These are phyloP conservation scores for Colletotrichum paranaense DNA, from an alignment of 2,329 filamentous ascomycete species.

Conservation along the genomic window DNA sequence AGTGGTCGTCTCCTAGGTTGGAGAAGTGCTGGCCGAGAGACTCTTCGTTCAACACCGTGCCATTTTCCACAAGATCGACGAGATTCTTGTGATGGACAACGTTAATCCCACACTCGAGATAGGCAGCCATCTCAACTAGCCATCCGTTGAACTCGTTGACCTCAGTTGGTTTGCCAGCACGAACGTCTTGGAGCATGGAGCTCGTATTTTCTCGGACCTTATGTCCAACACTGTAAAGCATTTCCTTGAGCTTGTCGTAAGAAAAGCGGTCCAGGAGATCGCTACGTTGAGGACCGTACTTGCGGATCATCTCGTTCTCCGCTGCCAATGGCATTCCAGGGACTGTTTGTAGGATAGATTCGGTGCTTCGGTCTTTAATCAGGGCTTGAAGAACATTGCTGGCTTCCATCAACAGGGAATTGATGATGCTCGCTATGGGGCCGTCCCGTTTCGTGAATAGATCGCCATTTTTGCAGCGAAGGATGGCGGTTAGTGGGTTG, in stretches of 20 bases:
- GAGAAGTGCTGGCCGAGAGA: slow-evolving; percentile 47
- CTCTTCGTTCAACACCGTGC: slow-evolving; percentile 44
- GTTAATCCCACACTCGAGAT: slow-evolving; percentile 48
- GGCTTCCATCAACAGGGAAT: slow-evolving; percentile 79
- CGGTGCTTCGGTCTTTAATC: slow-evolving; percentile 63
- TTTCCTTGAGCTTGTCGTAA: slow-evolving; percentile 50
- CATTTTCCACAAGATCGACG: slow-evolving; percentile 55
- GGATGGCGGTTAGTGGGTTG: slow-evolving; percentile 85
- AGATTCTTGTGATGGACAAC: slow-evolving; percentile 54
- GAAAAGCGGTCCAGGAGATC: slow-evolving; percentile 55
- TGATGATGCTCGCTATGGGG: slow-evolving; percentile 69
- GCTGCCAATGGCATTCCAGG: not conserved
- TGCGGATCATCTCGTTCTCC: not conserved
- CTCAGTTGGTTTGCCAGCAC: slow-evolving; percentile 63
- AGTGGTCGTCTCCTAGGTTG: not conserved
- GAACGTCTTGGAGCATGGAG: slow-evolving; percentile 72
- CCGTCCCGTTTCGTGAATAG: slow-evolving; percentile 69
- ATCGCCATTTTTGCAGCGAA: slow-evolving; percentile 82
- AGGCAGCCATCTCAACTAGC: slow-evolving; percentile 59
- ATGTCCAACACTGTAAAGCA: slow-evolving; percentile 60
- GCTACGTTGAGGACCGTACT: not conserved
- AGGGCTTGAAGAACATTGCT: slow-evolving; percentile 77
- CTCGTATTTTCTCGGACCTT: slow-evolving; percentile 66
- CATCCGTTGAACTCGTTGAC: slow-evolving; percentile 71
- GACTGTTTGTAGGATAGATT: slow-evolving; percentile 48